Conservation (phyloP, 345 rosid genomes). For the Brassica cretica region DNA sequence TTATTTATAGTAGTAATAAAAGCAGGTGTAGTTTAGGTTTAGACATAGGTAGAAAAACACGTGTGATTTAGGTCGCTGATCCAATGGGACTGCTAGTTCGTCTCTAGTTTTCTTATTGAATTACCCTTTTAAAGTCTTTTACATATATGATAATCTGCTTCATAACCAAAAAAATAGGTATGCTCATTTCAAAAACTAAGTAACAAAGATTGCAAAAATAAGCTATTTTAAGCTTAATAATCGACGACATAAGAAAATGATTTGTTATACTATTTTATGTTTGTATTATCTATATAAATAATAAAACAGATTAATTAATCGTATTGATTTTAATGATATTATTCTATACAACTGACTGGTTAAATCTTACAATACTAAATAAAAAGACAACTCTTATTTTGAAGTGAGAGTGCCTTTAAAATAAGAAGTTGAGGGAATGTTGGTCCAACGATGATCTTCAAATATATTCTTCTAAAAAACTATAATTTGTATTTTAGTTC, state of each 20-base stretch:
- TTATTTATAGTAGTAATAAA: not conserved
- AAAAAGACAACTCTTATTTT: not conserved
- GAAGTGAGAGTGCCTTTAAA: not conserved
- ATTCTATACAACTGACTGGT: not conserved
- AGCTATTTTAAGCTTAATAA: not conserved
- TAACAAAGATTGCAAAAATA: not conserved
- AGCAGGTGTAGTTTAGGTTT: slow-evolving; percentile 28
- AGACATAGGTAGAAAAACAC: not conserved
- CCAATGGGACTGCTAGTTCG: not conserved
- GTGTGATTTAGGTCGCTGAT: slow-evolving; percentile 29
- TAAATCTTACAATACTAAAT: not conserved
- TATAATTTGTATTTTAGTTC: not conserved
- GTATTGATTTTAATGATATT: not conserved
- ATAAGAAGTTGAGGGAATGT: not conserved
- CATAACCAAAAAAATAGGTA: not conserved
- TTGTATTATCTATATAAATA: not conserved
- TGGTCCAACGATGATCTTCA: not conserved
- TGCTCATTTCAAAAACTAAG: not conserved
- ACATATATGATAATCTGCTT: not conserved
- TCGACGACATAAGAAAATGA: not conserved
- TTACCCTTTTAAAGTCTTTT: not conserved
- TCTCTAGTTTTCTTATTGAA: not conserved
- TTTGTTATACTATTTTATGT: not conserved
- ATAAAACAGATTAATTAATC: not conserved
- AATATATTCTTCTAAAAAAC: too few species aligned